Evolutionary conservation across 2,329 filamentous ascomycete genomes (phyloP).

Genomic region (Pseudogymnoascus sp.): DNA sequence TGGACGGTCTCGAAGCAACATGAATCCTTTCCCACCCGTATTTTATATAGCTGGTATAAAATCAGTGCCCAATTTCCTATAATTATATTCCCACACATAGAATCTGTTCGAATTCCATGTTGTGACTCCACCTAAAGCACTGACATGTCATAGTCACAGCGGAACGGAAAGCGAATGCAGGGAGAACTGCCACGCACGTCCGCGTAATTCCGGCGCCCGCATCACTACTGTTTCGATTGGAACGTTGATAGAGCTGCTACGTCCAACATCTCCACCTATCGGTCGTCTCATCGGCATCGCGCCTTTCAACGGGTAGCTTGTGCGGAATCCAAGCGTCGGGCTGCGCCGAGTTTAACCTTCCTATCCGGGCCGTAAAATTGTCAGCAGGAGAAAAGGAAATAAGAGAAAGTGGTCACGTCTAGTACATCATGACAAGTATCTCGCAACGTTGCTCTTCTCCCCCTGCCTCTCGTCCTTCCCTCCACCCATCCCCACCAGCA

Average conservation of each 20-base stretch:
- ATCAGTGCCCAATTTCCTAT: neutral
- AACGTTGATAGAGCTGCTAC: neutral
- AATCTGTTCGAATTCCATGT: neutral
- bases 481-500: neutral
- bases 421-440: neutral
- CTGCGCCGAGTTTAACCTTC: neutral
- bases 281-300: neutral
- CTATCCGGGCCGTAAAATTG: neutral
- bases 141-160: neutral
- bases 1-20: too few relatives aligned
- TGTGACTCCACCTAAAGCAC: neutral
- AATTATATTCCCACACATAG: neutral
- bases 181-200: neutral
- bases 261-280: neutral
- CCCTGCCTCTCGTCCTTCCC: neutral
- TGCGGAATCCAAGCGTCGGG: neutral
- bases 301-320: neutral
- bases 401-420: neutral
- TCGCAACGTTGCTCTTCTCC: neutral
- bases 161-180: neutral
- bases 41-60: too few relatives aligned
- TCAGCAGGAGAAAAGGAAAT: neutral
- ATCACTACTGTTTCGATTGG: neutral
- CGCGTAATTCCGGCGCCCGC: neutral
- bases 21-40: too few relatives aligned